These are phyloP conservation scores for Tolypocladium sp. DNA, from an alignment of 2,329 filamentous ascomycete species.

Conservation along the genomic window DNA sequence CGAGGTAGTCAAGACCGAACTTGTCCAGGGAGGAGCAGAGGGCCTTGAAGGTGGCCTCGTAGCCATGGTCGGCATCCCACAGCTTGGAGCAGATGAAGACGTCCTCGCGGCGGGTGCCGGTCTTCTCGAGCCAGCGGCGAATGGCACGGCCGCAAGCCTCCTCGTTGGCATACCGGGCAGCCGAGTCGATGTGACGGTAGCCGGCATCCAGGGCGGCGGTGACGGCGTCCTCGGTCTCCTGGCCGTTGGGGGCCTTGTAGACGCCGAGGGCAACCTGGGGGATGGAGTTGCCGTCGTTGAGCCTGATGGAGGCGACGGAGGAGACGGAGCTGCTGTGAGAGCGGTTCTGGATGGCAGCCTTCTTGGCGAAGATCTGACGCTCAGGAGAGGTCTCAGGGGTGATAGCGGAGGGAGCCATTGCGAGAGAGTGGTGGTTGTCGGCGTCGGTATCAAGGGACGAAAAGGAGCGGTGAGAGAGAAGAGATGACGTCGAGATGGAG, in stretches of 20 bases:
- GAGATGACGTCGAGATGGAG: background rate
- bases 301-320: slow-evolving; percentile 37
- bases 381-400: slow-evolving; percentile 22
- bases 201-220: slow-evolving; percentile 48
- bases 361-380: slow-evolving; percentile 19
- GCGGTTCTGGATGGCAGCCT: slow-evolving; percentile 12
- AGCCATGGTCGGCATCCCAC: slow-evolving; percentile 46
- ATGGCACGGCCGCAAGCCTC: slow-evolving; percentile 62
- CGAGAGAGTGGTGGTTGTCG: slow-evolving; percentile 5
- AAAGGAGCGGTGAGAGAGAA: slow-evolving; percentile 1
- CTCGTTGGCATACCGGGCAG: slow-evolving; percentile 55
- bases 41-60: slow-evolving; percentile 43
- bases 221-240: slow-evolving; percentile 53
- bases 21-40: slow-evolving; percentile 58
- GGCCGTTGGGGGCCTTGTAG: slow-evolving; percentile 36
- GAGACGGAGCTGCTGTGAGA: slow-evolving; percentile 16
- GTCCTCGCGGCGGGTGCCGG: slow-evolving; percentile 53
- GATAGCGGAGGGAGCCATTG: slow-evolving; percentile 26
- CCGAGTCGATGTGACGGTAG: slow-evolving; percentile 45
- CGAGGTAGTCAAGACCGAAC: slow-evolving; percentile 61
- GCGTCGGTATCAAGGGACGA: slow-evolving; percentile 3
- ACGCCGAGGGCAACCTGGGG: slow-evolving; percentile 43
- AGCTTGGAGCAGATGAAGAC: slow-evolving; percentile 60
- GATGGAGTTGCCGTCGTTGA: slow-evolving; percentile 64
- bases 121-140: slow-evolving; percentile 56